Base-by-base conservation (phyloP, 495 filamentous ascomycete species). In the Glutinoglossum americanum region DNA sequence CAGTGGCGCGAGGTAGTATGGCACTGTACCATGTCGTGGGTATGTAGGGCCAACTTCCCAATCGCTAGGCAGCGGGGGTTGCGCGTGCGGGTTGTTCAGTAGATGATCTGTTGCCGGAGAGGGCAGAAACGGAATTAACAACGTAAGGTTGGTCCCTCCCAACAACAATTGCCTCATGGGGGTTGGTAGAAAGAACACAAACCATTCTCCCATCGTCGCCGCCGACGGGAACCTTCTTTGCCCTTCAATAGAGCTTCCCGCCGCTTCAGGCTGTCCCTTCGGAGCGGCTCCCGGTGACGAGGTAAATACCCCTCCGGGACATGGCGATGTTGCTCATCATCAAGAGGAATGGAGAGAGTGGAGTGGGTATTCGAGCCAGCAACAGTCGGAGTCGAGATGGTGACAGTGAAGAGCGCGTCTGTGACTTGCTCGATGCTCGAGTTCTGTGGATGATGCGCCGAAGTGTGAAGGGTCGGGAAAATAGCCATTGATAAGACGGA, bases 151-250 rank as follows among this genome's bases (percentile, higher is more conserved):
- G 10, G 51, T 23, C 26, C 30, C 15, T 13, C 35, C 51, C 23
- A 39, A 19, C n/a, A 25, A 28, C 23, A 26, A 25, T 2, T 47
- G 3, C 10, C 35, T 28, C 55, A 28, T 2, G 19, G 39, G 39
- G 23, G 37, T 30, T 56, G 58, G 61, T 30, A 21, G 33, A 47
- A n/a, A 19, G 27, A 55, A 54, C 26, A 67, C 64, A 21, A 77
- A 94, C 89, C 89, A 68, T 98, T 98, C 72, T 98, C 92, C 88
- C 89, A 96, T 44, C 89, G 76, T 64, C 87, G 83, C 51, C 92
- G 76, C 57, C 89, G 80, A 47, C 90, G 77, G 60, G 80, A 88
- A n/a, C 92, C 92, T 64, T 94, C 87, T 62, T 89, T 94, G 53
- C 90, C 92, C 69, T 86, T 90, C n/a, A 89, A 71, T 54, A 93